Percentiles rank a stretch among this genome's conserved stretches.
Evolutionary conservation across 2,329 filamentous ascomycete species (phyloP).

Genomic region (Aureobasidium sp.): DNA sequence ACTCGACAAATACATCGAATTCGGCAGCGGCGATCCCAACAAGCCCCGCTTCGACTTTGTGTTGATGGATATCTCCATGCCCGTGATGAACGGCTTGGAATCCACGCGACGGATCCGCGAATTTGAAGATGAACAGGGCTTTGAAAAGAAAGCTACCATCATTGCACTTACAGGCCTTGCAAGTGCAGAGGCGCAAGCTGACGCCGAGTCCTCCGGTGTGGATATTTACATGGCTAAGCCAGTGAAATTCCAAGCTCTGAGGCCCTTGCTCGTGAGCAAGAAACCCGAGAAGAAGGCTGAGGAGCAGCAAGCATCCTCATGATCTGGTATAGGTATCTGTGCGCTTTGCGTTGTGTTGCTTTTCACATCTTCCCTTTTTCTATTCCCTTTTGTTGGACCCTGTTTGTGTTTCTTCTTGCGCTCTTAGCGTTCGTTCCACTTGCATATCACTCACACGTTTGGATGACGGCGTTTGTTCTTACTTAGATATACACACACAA

Average conservation of each 20-base stretch:
- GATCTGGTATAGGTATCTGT: neutral
- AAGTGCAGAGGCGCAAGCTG: conserved; percentile 19
- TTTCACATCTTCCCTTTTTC: neutral
- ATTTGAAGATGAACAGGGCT: conserved; percentile 2
- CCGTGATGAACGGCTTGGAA: conserved; percentile 18
- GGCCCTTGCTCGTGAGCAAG: neutral
- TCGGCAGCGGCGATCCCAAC: neutral
- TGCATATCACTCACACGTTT: neutral
- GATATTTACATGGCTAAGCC: conserved; percentile 27
- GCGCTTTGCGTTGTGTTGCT: neutral
- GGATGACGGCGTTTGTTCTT: neutral
- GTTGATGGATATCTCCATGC: conserved; percentile 20
- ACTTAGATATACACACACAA: neutral
- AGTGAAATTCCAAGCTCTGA: conserved; percentile 25
- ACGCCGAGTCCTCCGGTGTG: conserved; percentile 21
- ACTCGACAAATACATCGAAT: conserved; percentile 30
- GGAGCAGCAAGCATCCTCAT: neutral
- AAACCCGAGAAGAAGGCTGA: neutral
- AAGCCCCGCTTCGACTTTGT: conserved; percentile 18
- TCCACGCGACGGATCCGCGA: conserved; percentile 14
- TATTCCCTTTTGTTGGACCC: neutral
- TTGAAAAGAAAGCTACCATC: conserved; percentile 11
- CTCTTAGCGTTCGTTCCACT: neutral
- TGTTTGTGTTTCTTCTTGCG: neutral
- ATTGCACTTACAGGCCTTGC: conserved; percentile 24